Evolutionary conservation across 2,329 filamentous ascomycete species (phyloP), one percentile per base, ranked within the genome.

Genomic region (Trichoderma hamatum): DNA sequence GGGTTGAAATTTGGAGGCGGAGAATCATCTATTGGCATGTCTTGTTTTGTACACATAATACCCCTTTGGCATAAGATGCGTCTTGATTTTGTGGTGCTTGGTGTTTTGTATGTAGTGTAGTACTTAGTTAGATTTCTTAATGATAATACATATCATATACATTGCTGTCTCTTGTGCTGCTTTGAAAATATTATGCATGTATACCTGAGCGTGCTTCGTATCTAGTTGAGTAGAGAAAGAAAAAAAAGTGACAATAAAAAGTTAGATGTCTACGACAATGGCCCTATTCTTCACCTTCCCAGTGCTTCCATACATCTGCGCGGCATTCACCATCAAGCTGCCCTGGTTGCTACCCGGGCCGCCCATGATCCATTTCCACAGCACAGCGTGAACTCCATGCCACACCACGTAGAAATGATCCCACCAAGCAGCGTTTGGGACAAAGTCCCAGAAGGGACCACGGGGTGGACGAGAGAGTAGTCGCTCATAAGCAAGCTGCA

Each of bases 401-500:
- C 76, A 76, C 0, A 86, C 16, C 5, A 88, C 75, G 62, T 77
- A 76, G 6, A 80, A 71, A n/a, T 82, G 81, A 60, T 85, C 82
- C 16, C 82, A 43, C 85, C 86, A 87, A 1, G 78, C 76, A 0
- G 73, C 70, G 69, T 82, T 82, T 5, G 85, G 84, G 14, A 85
- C 69, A 26, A 86, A 72, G 70, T 86, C 84, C 63, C 78, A 74
- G n/a, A 86, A 69, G 0, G 78, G 77, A 0, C 84, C 84, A 2
- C 80, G 80, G 3, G 76, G 78, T 24, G 79, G 80, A 13, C 79
- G 79, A 1, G 81, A 80, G 76, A 86, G 80, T 28, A 93, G 83
- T n/a, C 83, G 82, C 79, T 95, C 92, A 79, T 93, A 94, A 1
- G 86, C 86, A 36, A 81, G 81, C 78, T 96, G 92, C 70, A 88